Conservation (phyloP, 169 alveolate species). For the Cryptosporidium ubiquitum region DNA sequence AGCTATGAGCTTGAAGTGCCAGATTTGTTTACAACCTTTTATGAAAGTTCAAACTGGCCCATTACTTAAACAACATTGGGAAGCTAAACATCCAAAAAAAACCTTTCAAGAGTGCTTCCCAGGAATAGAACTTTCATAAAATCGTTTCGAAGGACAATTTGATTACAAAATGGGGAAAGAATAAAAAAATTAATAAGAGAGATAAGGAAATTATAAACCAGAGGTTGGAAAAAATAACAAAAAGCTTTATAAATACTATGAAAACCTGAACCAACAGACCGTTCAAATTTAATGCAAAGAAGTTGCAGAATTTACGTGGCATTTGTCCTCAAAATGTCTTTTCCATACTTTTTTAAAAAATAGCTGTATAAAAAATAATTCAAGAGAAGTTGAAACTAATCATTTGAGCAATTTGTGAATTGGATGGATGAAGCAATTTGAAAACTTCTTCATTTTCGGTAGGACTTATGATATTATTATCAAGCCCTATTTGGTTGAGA, state of each 20-base stretch:
- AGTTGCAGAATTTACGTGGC: background rate
- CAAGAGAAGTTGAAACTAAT: background rate
- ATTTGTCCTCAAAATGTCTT: no score
- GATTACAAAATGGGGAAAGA: constrained; percentile 35
- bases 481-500: constrained; percentile 52
- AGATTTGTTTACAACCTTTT: constrained; percentile 64
- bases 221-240: background rate
- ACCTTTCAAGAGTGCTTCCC: constrained; percentile 65
- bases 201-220: background rate
- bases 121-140: background rate
- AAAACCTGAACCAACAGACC: background rate
- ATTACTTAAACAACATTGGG: constrained; percentile 69
- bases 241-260: background rate
- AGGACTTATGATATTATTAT: constrained; percentile 17
- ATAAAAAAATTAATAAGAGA: constrained; percentile 52
- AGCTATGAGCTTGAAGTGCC: constrained; percentile 70
- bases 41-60: constrained; percentile 73
- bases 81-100: constrained; percentile 72
- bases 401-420: constrained; percentile 47
- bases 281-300: no score
- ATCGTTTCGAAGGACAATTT: background rate
- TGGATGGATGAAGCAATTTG: constrained; percentile 47
- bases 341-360: background rate
- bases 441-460: constrained; percentile 18
- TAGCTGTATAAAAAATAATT: background rate